Conservation (phyloP, 2,329 filamentous ascomycete species). For the Aureobasidium sp. region DNA sequence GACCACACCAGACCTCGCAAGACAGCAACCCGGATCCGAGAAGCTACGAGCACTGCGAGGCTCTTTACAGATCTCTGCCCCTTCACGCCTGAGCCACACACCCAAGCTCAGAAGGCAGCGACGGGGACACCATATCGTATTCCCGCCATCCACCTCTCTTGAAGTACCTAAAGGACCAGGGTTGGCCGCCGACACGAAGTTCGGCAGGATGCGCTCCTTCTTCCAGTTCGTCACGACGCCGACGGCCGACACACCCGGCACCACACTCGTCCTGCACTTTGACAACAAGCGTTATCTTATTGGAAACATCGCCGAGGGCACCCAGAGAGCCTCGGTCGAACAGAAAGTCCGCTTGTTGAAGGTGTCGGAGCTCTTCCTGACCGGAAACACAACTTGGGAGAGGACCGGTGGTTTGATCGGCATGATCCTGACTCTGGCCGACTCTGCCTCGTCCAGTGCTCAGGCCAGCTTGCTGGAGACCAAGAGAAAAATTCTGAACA, state of each 20-base stretch:
- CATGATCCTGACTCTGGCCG: slow-evolving; percentile 74
- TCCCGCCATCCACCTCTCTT: neutral
- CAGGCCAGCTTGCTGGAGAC: slow-evolving; percentile 35
- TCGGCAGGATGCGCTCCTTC: slow-evolving; percentile 56
- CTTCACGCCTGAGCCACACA: neutral
- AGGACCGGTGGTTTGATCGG: slow-evolving; percentile 76
- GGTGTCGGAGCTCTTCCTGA: slow-evolving; percentile 71
- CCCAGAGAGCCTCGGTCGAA: slow-evolving; percentile 66
- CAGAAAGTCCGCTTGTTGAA: slow-evolving; percentile 56
- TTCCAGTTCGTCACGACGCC: slow-evolving; percentile 72
- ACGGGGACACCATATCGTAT: neutral
- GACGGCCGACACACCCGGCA: slow-evolving; percentile 79
- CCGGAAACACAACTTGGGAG: slow-evolving; percentile 66
- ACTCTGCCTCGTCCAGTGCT: slow-evolving; percentile 43
- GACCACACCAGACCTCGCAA: neutral
- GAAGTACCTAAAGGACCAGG: neutral
- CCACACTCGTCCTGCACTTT: slow-evolving; percentile 67
- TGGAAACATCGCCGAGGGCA: slow-evolving; percentile 73
- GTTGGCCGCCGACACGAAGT: neutral
- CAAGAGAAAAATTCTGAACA: slow-evolving; percentile 27
- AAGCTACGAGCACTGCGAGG: neutral
- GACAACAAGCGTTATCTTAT: slow-evolving; percentile 78
- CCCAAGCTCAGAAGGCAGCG: neutral
- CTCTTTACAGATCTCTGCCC: neutral
- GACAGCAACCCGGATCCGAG: neutral